These are phyloP conservation scores for Mixia osmundae DNA, from an alignment of 1,284 basidiomycete species.

Conservation along the genomic window DNA sequence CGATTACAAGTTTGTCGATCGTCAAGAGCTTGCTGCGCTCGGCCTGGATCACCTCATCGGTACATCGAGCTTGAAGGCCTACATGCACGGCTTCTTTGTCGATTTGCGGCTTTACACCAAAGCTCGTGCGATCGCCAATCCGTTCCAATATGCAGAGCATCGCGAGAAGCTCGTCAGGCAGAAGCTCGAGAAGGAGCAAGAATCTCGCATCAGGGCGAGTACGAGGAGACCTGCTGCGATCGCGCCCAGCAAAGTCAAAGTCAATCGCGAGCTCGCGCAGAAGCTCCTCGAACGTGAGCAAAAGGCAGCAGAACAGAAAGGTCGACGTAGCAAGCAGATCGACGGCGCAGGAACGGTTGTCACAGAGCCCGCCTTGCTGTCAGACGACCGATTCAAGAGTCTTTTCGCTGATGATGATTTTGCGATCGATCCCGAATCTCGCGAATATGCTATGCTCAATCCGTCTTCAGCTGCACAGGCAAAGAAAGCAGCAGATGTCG, in stretches of 20 bases:
- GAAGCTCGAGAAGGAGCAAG: slow-evolving; percentile 78
- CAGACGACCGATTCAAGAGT: slow-evolving; percentile 69
- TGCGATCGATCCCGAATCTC: slow-evolving; percentile 62
- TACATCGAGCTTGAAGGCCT: slow-evolving; percentile 82
- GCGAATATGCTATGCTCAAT: slow-evolving; percentile 77
- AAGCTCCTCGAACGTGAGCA: slow-evolving; percentile 53
- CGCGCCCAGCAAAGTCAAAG: slow-evolving; percentile 31
- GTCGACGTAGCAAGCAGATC: slow-evolving; percentile 34
- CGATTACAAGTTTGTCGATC: slow-evolving; percentile 93
- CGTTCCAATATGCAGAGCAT: slow-evolving; percentile 83
- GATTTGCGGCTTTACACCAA: slow-evolving; percentile 87
- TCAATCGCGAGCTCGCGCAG: slow-evolving; percentile 82
- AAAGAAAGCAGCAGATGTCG: slow-evolving; percentile 19
- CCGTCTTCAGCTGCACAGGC: slow-evolving; percentile 41
- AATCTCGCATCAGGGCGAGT: slow-evolving; percentile 66
- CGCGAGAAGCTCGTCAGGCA: slow-evolving; percentile 65
- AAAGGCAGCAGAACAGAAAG: slow-evolving; percentile 36
- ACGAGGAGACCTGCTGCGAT: slow-evolving; percentile 27
- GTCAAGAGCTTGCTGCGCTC: slow-evolving; percentile 62
- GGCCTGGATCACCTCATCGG: slow-evolving; percentile 86
- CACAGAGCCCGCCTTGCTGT: slow-evolving; percentile 32
- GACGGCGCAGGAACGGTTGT: slow-evolving; percentile 8
- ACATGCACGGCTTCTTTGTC: slow-evolving; percentile 99
- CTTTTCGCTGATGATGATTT: slow-evolving; percentile 89
- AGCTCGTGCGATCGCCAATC: slow-evolving; percentile 83